Evolutionary conservation across 768 basidiomycete genomes (phyloP), one percentile per base, ranked within the genome.

Genomic region (Trametes cingulata): DNA sequence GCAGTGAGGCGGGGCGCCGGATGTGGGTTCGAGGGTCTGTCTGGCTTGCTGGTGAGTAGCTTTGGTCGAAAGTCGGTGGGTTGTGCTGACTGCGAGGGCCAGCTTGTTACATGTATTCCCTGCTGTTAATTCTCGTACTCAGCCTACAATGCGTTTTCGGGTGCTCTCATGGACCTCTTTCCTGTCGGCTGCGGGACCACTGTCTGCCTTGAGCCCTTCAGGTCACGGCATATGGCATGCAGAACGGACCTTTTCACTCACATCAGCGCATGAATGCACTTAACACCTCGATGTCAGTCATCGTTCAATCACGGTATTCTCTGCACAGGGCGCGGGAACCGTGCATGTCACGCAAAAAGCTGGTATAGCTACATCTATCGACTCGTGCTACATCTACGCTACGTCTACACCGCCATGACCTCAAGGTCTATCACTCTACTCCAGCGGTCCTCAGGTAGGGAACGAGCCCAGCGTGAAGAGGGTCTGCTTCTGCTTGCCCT

Each of bases 401-500:
- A 33, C 27, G 24, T 40, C 43, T 47, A 51, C 25, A 45, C 12
- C 40, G 9, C 24, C 40, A 13, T 19, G 15, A 35, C 3, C 20
- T 40, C 12, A 27, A 4, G 13, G 6, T n/a, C n/a, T n/a, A n/a
- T 12, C 14, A 9, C 1, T 10, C 19, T 6, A 37, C 17, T 3
- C 36, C 40, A 2, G 2, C 3, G 12, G n/a, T n/a, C 13, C 15
- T 52, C 36, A 73, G n/a, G 74, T 68, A 41, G 81, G 81, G 66
- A 81, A 82, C 15, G 80, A 75, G 9, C 84, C 83, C 40, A 85
- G 59, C 20, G 78, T 92, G 67, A 93, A 94, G 64, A 95, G 72
- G 9, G 85, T 93, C 78, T 93, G 90, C 75, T 93, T 93, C 71
- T 85, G 84, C 73, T 93, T 92, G 1, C 85, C 85, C 69, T 93